Base-by-base conservation (phyloP, 768 basidiomycete species). In the Hygrophorus russula region DNA sequence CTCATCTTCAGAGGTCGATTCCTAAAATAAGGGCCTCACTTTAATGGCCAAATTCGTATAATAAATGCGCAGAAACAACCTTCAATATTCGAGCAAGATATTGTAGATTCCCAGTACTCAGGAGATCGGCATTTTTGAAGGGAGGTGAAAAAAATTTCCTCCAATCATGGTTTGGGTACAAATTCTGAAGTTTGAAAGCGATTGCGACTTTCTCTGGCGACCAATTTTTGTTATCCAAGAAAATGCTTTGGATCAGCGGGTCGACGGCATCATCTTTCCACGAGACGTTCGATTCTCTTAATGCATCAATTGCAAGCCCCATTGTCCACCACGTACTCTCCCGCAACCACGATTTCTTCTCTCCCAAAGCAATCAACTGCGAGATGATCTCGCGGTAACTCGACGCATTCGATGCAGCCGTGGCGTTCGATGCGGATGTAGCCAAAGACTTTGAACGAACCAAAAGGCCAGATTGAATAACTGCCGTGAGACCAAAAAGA, bases 261-360 rank as follows among this genome's bases (percentile, higher is more conserved):
- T 72, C 63, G 11, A 82, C 52, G 3, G 80, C 90, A 17, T 76
- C 69, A 0, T 69, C 66, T 59, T 78, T 82, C 90, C 92, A 96
- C 0, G 71, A 46, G 12, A 81, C 76, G 3, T 74, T 62, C 13
- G 76, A 80, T 5, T 61, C 66, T 38, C 72, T 57, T 32, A 87
- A 61, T 10, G 69, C 69, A 47, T 83, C 76, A 38, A 89, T 51
- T 0, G 79, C 80, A 37, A 80, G 64, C 17, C 70, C 62, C 39
- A 93, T 64, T 15, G 78, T 70, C 78, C 89, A 94, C 85, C 88
- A 94, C 11, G 81, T 84, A 54, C 85, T 84, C 61, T 98, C 94
- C 31, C 82, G 70, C 39, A 98, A 62, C 91, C 92, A 97, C 0
- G 81, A 80, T 59, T 93, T 96, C 56, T 79, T 76, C 53, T 83